Evolutionary conservation across 1,139 yeast species (phyloP), one percentile per base, ranked within the genome.

Genomic region (Taphrina pruni): DNA sequence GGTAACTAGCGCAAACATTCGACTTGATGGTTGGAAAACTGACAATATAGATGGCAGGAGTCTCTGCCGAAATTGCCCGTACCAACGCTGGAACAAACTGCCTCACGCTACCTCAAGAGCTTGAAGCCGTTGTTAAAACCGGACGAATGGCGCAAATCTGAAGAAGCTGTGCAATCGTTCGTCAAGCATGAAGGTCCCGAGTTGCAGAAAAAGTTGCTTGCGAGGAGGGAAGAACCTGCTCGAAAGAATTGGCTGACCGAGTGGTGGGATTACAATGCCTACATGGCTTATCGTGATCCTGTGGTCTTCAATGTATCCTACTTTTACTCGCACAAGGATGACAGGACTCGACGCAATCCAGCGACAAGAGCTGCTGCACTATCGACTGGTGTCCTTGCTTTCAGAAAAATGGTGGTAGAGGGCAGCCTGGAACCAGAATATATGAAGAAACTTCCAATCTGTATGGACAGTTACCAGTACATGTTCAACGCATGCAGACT

Each of bases 221-320:
- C 84, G 39, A 86, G 86, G 74, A 88, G 95, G 54, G 76, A 80
- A 52, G 84, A 80, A 71, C 85, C 87, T 73, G 80, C 77, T 70
- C 81, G 79, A 68, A 88, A 90, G 77, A 94, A 94, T 79, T 94
- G 99, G 99, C 84, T 94, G 76, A 86, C 90, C 69, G 89, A 86
- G 72, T 91, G 89, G 84, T 94, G 99, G 99, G 97, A 93, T 78
- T 90, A 90, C 76, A 91, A 89, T 75, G 97, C 97, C 43, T 94
- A 94, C 79, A 82, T 94, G 82, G 87, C 90, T 54, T 92, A 91
- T 80, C 86, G 96, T 74, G 98, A 91, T 78, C 97, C 98, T 0
- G 90, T 94, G 35, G 91, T 90, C 43, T 98, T 98, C 17, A 92
- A 87, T 77, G 97, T 91, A 52, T 90, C 97, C 12, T 94, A 94